These are phyloP conservation scores for Striga asiatica DNA, from an alignment of 257 asterid genomes.

Conservation along the genomic window DNA sequence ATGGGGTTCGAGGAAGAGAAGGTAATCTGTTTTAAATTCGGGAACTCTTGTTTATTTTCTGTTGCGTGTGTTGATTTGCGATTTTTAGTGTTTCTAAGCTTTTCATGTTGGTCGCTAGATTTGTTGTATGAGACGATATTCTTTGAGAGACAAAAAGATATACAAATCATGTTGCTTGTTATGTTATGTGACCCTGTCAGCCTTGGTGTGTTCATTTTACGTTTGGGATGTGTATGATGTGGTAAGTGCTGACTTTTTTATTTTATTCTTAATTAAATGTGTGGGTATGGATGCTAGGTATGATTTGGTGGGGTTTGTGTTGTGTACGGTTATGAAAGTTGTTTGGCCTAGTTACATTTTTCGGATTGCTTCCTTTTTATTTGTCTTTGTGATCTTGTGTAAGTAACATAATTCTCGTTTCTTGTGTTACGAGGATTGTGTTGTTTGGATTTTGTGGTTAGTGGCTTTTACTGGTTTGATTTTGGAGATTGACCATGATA, in stretches of 20 bases:
- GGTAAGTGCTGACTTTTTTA: too few relatives aligned
- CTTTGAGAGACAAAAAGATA: conserved; percentile 14
- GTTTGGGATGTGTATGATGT: too few relatives aligned
- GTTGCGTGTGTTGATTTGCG: not conserved
- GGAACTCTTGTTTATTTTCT: conserved; percentile 18
- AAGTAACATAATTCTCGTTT: too few relatives aligned
- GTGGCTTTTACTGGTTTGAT: not conserved
- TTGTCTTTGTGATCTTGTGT: too few relatives aligned
- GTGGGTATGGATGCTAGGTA: too few relatives aligned
- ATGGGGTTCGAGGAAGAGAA: not conserved
- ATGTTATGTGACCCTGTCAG: too few relatives aligned
- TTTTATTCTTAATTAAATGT: too few relatives aligned
- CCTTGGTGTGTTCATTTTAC: too few relatives aligned
- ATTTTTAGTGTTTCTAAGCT: conserved; percentile 10
- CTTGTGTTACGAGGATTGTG: too few relatives aligned
- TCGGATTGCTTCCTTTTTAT: not conserved
- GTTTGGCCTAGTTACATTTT: not conserved
- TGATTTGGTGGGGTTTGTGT: too few relatives aligned
- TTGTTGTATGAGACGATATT: conserved; percentile 4
- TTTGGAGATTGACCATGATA: not conserved
- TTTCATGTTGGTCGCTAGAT: conserved; percentile 10
- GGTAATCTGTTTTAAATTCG: conserved; percentile 13
- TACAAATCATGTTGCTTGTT: not conserved
- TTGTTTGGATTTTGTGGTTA: too few relatives aligned
- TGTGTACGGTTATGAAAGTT: not conserved